phyloP scores from a whole-genome alignment of 2,329 filamentous ascomycete genomes.

The Tolypocladium ophioglossoides region DNA sequence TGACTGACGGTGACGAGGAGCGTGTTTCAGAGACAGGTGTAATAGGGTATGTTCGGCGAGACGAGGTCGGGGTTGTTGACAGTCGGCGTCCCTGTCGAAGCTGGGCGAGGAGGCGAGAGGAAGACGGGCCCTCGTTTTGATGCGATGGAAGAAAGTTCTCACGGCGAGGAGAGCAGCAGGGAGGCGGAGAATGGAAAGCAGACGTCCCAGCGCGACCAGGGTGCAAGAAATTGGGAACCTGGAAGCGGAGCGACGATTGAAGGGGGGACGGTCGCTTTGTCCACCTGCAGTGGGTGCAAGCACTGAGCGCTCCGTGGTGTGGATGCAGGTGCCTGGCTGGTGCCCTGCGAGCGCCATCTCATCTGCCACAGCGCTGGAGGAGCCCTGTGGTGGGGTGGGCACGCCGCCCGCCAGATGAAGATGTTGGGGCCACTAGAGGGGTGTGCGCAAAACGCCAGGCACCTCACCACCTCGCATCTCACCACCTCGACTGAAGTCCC shows the following conservation, averaged over 20 bases:
- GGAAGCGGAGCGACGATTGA: conserved; percentile 1
- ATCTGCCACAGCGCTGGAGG: not conserved
- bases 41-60: not conserved
- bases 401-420: not conserved
- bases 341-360: not conserved
- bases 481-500: not conserved
- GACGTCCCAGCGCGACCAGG: conserved; percentile 1
- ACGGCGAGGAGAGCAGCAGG: not conserved
- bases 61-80: not conserved
- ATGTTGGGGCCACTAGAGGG: not conserved
- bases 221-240: conserved; percentile 3
- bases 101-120: not conserved
- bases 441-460: not conserved
- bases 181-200: not conserved
- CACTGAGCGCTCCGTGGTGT: not conserved
- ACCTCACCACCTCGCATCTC: not conserved
- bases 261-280: not conserved
- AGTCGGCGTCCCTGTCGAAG: not conserved
- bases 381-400: not conserved
- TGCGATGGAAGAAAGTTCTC: conserved; percentile 1
- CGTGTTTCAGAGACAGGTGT: not conserved
- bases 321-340: not conserved
- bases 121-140: not conserved
- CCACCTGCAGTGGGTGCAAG: not conserved
- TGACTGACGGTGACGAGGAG: not conserved